Evolutionary conservation across 73 alveolate species (phyloP), one percentile per base, ranked within the genome.

Genomic region (Tetrahymena thermophila): DNA sequence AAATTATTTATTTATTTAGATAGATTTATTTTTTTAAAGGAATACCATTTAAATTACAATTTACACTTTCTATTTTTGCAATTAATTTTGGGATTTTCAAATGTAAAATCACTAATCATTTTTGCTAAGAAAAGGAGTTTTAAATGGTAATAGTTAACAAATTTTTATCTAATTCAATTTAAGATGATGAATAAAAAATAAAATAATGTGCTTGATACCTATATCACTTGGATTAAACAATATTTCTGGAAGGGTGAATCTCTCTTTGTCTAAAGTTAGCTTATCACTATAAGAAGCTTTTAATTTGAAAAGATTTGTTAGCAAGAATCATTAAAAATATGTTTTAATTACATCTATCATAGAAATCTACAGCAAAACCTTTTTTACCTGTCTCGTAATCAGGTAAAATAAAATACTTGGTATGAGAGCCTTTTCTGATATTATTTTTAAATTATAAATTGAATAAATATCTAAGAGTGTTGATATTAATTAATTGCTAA

Each of bases 221-320:
- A 94, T 94, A 38, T 94, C 94, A 8, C 93, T 85, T 10, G 96
- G 96, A 37, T 40, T 38, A 85, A 94, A 94, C 35, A 94, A 25
- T n/a, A 85, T 94, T 85, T 94, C 96, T 19, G 96, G 96, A 37
- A 94, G 93, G 13, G 96, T 38, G 13, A 94, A 85, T 31, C 96
- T 94, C 85, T 94, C 96, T 38, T 94, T 94, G 38, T 94, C 96
- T 38, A 94, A 93, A 85, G 37, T 44, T 14, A 94, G 9, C 34
- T 94, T 94, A 16, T 43, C 96, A 40, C 93, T 94, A 35, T 85
- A 85, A 35, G 93, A 94, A 11, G 95, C 96, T 17, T 83, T 94
- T 0, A 25, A 25, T 19, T 28, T 50, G 3, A 71, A 71, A n/a
- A 25, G 1, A 28, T 0, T 4, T 23, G 37, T 71, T 71, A 25